These are phyloP conservation scores for Monosporascus sp. DNA, from an alignment of 2,329 filamentous ascomycete species.

Conservation along the genomic window DNA sequence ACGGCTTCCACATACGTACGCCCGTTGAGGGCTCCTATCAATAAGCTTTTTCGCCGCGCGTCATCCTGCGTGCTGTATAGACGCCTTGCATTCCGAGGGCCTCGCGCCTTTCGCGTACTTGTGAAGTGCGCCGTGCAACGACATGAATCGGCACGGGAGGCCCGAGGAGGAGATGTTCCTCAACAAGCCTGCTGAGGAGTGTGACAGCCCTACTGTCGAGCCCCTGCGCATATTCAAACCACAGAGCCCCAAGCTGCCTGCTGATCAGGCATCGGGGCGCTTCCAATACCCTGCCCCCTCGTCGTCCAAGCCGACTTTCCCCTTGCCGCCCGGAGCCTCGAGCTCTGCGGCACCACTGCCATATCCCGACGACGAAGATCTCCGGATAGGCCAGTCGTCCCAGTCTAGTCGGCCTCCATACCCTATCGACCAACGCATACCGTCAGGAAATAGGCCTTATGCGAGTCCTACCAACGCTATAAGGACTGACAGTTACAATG, in stretches of 20 bases:
- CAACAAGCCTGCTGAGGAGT: slow-evolving; percentile 48
- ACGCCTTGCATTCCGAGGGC: slow-evolving; percentile 3
- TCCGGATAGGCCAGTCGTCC: slow-evolving; percentile 37
- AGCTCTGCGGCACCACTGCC: slow-evolving; percentile 64
- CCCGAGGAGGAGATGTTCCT: slow-evolving; percentile 83
- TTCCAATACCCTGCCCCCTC: slow-evolving; percentile 48
- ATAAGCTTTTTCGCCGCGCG: slow-evolving; percentile 16
- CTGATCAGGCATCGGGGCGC: slow-evolving; percentile 31
- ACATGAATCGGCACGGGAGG: slow-evolving; percentile 56
- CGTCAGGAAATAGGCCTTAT: slow-evolving; percentile 29
- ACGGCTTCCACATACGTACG: slow-evolving; percentile 1
- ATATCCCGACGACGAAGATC: slow-evolving; percentile 67
- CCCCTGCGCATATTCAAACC: slow-evolving; percentile 82
- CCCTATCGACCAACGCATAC: slow-evolving; percentile 34
- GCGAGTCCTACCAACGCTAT: slow-evolving; percentile 26
- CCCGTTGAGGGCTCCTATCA: slow-evolving; percentile 16
- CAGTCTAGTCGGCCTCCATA: slow-evolving; percentile 37
- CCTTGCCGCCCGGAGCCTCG: slow-evolving; percentile 62
- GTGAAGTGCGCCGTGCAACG: slow-evolving; percentile 22
- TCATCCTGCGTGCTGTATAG: slow-evolving; percentile 15
- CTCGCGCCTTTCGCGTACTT: slow-evolving; percentile 14
- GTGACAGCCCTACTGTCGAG: slow-evolving; percentile 73
- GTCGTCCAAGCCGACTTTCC: slow-evolving; percentile 52
- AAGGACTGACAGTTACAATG: slow-evolving; percentile 39
- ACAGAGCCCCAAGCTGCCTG: slow-evolving; percentile 54